Base-by-base conservation (phyloP, 1,139 yeast genomes). In the Candida freyschussii region DNA sequence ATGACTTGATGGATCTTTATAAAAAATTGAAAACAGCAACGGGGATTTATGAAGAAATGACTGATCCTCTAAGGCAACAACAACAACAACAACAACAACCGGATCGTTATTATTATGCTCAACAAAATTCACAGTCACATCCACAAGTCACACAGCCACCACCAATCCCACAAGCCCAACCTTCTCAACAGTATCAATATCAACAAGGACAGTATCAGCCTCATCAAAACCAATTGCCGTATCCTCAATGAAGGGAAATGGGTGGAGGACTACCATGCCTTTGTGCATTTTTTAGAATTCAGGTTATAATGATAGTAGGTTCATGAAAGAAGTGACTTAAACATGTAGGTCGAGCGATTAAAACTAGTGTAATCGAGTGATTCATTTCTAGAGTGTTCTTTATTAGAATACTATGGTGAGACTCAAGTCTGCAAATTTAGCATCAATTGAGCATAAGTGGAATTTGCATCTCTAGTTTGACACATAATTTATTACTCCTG, bases 1-100 rank as follows among this genome's bases (percentile, higher is more conserved):
- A 85, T 44, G 96, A 87, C 45, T 62, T 87, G 37, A 62, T 75
- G 45, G 72, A 72, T n/a, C 62, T 86, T 49, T 79, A 86, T 50
- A 72, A 72, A 41, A 81, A 83, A 45, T 69, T 89, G 41, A 72
- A 74, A 35, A 63, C 63, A 31, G 93, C 95, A 19, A 73, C 83
- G 30, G 66, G 70, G 35, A 62, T 71, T 7, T 89, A 86, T 55
- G 86, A 85, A 51, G 75, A 74, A 32, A 59, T 85, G 34, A 69
- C 83, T 62, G 87, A 83, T 26, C 50, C 50, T 13, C 21, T 43
- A 30, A 44, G 39, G 30, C 43, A 40, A 12, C 37, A 33, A 17
- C 47, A 41, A 26, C 33, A 39, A 21, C 42, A 36, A n/a, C 41
- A 37, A 11, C 37, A 40, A 18, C 44, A 38, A 19, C 27, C 29